Conservation (phyloP, 2,329 filamentous ascomycete genomes). For the Tolypocladium ovalisporum region DNA sequence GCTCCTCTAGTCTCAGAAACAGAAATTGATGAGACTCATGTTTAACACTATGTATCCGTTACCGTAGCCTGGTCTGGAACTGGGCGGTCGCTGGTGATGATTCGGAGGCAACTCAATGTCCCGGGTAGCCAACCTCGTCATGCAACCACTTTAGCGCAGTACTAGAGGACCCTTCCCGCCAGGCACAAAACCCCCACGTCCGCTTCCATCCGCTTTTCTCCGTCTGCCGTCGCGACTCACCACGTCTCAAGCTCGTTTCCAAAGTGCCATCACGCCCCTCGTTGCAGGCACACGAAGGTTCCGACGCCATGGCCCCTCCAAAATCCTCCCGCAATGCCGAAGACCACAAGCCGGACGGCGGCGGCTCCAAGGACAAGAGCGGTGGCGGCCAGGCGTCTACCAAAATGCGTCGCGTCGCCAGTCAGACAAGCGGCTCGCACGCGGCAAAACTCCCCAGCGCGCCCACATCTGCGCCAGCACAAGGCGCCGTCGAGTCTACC, state of each 20-base stretch:
- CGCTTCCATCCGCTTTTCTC: background rate
- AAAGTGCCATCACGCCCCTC: background rate
- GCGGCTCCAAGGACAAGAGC: slow-evolving; percentile 32
- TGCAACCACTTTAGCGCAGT: background rate
- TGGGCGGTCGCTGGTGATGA: background rate
- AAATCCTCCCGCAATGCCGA: slow-evolving; percentile 33
- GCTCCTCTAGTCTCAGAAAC: too few species aligned
- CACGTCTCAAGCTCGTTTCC: background rate
- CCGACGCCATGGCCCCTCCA: slow-evolving; percentile 29
- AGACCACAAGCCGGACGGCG: slow-evolving; percentile 32
- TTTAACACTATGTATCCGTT: background rate
- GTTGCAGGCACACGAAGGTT: background rate
- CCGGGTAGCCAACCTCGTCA: background rate
- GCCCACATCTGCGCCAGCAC: slow-evolving; percentile 20
- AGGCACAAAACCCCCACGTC: background rate
- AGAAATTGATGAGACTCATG: too few species aligned
- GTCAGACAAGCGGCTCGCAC: slow-evolving; percentile 28
- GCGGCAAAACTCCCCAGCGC: slow-evolving; percentile 31
- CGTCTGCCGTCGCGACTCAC: background rate
- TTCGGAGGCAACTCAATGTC: background rate
- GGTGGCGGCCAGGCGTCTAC: slow-evolving; percentile 31
- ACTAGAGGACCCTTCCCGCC: background rate
- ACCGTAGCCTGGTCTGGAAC: background rate
- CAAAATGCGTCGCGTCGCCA: slow-evolving; percentile 45
- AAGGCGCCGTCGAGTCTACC: slow-evolving; percentile 15